These are phyloP conservation scores for Diaporthe citri DNA, from an alignment of 2,329 filamentous ascomycete species.

Conservation along the genomic window DNA sequence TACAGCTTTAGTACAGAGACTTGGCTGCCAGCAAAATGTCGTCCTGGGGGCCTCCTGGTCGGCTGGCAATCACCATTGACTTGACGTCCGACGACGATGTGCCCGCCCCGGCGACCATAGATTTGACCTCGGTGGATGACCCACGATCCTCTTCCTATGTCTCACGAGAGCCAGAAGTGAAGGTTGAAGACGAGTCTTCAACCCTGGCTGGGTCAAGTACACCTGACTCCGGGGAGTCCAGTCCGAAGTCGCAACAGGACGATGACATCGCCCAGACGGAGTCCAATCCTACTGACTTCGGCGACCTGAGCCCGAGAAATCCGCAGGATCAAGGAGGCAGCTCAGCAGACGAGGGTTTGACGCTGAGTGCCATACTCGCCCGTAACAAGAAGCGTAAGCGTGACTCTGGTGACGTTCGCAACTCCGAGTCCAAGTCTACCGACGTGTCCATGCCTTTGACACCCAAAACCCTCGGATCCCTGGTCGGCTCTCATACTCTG, in stretches of 20 bases:
- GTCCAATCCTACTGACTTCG: background rate
- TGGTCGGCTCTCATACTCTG: background rate
- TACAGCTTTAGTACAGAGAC: background rate
- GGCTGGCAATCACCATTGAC: background rate
- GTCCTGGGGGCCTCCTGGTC: too few relatives aligned
- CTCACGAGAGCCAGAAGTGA: background rate
- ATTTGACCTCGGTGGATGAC: background rate
- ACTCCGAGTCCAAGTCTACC: background rate
- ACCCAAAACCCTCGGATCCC: background rate
- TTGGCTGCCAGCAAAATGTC: background rate
- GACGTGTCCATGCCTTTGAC: background rate
- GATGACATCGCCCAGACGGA: background rate
- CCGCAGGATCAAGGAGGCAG: too few relatives aligned
- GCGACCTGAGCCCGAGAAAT: background rate
- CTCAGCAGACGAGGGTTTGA: slow-evolving; percentile 10
- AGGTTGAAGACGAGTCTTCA: slow-evolving; percentile 4
- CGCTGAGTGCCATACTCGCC: slow-evolving; percentile 4
- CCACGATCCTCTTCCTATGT: background rate
- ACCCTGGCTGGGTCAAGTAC: background rate
- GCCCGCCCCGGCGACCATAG: background rate
- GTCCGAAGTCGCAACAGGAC: background rate
- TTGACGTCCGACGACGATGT: background rate
- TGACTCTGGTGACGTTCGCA: background rate
- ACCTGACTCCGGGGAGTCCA: background rate
- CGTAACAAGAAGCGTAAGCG: slow-evolving; percentile 21